Percentiles rank a stretch among this genome's conserved stretches.
These are phyloP conservation scores for Ophiostoma montium DNA, from an alignment of 2,329 filamentous ascomycete species.

Conservation along the genomic window DNA sequence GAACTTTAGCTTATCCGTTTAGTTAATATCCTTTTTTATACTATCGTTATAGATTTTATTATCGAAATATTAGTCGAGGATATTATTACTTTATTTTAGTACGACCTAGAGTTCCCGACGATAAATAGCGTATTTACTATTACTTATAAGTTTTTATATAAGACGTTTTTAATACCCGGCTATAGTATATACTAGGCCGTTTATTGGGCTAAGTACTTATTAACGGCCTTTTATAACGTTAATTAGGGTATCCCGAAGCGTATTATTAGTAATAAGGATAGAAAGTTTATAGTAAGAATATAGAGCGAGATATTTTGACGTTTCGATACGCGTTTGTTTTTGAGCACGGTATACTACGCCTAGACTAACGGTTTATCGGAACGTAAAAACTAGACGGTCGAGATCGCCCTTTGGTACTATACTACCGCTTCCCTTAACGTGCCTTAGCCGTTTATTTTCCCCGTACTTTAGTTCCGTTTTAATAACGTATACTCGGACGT, in stretches of 20 bases:
- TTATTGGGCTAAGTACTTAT: no score
- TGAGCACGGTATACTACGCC: background rate
- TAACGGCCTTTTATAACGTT: no score
- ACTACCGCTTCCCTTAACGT: no score
- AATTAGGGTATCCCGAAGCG: no score
- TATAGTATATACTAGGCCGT: no score
- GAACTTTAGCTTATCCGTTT: background rate
- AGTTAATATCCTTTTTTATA: background rate
- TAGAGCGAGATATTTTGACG: no score
- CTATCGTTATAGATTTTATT: background rate
- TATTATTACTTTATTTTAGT: background rate
- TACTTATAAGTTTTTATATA: background rate
- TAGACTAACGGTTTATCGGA: background rate
- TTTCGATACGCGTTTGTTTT: background rate
- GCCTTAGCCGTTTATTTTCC: background rate
- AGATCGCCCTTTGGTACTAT: background rate
- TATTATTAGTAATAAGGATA: no score
- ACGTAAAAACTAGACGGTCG: background rate
- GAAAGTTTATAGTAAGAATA: no score
- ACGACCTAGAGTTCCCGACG: background rate
- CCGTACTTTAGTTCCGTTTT: background rate
- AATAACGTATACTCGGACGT: background rate
- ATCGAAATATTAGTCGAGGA: background rate
- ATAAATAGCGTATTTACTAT: background rate
- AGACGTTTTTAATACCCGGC: background rate